phyloP scores from a whole-genome alignment of 352 stramenopile species.

The Pythium catenulatum region DNA sequence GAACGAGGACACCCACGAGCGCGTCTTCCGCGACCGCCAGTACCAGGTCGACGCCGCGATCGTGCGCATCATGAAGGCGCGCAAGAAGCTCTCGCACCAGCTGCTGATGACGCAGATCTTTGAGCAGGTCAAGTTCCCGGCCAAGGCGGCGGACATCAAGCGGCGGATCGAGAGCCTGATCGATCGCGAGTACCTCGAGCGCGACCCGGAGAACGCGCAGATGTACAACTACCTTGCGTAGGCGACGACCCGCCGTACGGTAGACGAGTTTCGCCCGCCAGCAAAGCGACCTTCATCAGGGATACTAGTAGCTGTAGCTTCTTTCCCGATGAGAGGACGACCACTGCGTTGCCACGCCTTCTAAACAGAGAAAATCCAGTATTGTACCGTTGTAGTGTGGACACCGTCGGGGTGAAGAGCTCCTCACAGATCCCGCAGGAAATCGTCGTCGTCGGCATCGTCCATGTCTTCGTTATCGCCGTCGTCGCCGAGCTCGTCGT shows the following conservation, averaged over 20 bases:
- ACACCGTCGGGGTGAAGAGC: no score
- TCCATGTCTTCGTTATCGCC: slow-evolving; percentile 13
- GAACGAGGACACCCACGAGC: slow-evolving; percentile 96
- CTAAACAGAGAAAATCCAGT: no score
- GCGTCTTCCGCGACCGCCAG: slow-evolving; percentile 95
- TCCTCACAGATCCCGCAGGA: background rate
- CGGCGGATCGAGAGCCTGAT: slow-evolving; percentile 94
- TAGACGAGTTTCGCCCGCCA: no score
- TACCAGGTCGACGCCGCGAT: slow-evolving; percentile 97
- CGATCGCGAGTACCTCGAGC: slow-evolving; percentile 93
- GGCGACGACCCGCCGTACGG: no score
- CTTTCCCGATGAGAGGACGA: no score
- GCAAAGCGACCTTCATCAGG: no score
- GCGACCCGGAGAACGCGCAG: slow-evolving; percentile 86
- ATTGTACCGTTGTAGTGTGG: no score
- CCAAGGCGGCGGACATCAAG: slow-evolving; percentile 92
- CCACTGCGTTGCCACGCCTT: no score
- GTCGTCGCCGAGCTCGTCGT: background rate
- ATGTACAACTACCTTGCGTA: slow-evolving; percentile 94
- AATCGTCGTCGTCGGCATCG: slow-evolving; percentile 11
- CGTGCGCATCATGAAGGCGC: slow-evolving; percentile 99
- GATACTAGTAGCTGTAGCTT: no score
- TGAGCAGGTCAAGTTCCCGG: slow-evolving; percentile 94
- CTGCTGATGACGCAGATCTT: slow-evolving; percentile 97
- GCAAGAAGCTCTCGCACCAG: slow-evolving; percentile 96